Conservation (phyloP, 1,284 basidiomycete genomes). For the Heterobasidion occidentale region DNA sequence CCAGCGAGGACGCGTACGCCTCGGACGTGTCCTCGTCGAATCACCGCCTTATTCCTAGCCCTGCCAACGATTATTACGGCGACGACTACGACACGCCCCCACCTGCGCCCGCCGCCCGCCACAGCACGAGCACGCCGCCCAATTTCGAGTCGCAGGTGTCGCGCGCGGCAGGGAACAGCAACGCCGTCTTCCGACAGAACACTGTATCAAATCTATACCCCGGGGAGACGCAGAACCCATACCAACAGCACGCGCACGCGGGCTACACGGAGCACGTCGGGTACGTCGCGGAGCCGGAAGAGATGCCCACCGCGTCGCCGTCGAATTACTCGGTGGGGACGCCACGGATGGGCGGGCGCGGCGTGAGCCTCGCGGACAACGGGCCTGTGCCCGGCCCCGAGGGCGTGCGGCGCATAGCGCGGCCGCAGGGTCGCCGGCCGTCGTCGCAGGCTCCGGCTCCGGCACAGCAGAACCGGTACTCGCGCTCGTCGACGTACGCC, state of each 20-base stretch:
- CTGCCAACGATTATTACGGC: conserved; percentile 35
- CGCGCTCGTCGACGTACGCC: conserved; percentile 36
- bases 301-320: conserved; percentile 11
- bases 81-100: conserved; percentile 22
- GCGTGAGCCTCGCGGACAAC: conserved; percentile 69
- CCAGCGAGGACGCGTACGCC: conserved; percentile 61
- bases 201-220: conserved; percentile 31
- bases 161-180: conserved; percentile 27
- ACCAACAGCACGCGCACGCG: conserved; percentile 27
- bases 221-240: conserved; percentile 48
- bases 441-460: conserved; percentile 44
- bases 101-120: conserved; percentile 16
- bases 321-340: conserved; percentile 3
- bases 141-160: conserved; percentile 36
- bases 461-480: conserved; percentile 59
- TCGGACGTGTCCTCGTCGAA: conserved; percentile 45
- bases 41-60: conserved; percentile 46
- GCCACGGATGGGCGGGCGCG: conserved; percentile 29
- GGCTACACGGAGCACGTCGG: conserved; percentile 29
- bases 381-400: conserved; percentile 75
- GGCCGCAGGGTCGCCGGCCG: conserved; percentile 41
- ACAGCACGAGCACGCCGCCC: conserved; percentile 13
- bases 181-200: conserved; percentile 32
- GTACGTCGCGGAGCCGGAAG: conserved; percentile 29
- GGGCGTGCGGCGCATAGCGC: conserved; percentile 64